Base-by-base conservation (phyloP, 1,139 yeast species). In the Magnusiomyces magnusii region DNA sequence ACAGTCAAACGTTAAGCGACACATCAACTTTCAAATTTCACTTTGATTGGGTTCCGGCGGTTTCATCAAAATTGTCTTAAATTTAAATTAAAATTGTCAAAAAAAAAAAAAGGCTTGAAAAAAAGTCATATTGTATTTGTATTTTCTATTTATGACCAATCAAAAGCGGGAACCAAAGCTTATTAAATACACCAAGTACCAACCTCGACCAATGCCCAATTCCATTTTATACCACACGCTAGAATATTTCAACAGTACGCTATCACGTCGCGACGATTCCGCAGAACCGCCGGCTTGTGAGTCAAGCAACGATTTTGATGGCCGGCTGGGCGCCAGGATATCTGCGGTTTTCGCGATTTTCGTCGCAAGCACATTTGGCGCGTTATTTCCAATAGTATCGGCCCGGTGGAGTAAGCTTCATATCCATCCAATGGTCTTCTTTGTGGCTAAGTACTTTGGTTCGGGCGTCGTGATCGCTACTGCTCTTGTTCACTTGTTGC, bases 381-480 rank as follows among this genome's bases (percentile, higher is more conserved):
- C 76, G 0, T 59, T 71, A 17, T 73, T 75, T 64, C 80, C 79
- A 2, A 65, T 77, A 15, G 36, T 75, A 2, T 66, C 78, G 5
- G 10, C 3, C 15, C 39, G 5, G 9, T 50, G 53, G 53, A 5
- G 24, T n/a, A 17, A 64, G 47, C 59, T 73, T 50, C 75, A 77
- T 60, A 67, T 85, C 65, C 91, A 86, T 1, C 69, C 77, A 21
- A 78, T 83, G 47, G 80, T 84, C 59, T 89, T 83, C 68, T 82
- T 87, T 68, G 74, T 85, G 52, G 87, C 91, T 58, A 88, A 87
- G 68, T 88, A 81, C 75, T 90, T 91, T 70, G 97, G 97, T 62
- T 86, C 96, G 0, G 97, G 97, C 56, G 97, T 91, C 56, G 91
- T 91, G 68, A 78, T 90, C 10, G 93, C 97, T 0, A 91, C 97